Conservation (phyloP, 129 eudicot species). For the Flaveria robusta region DNA sequence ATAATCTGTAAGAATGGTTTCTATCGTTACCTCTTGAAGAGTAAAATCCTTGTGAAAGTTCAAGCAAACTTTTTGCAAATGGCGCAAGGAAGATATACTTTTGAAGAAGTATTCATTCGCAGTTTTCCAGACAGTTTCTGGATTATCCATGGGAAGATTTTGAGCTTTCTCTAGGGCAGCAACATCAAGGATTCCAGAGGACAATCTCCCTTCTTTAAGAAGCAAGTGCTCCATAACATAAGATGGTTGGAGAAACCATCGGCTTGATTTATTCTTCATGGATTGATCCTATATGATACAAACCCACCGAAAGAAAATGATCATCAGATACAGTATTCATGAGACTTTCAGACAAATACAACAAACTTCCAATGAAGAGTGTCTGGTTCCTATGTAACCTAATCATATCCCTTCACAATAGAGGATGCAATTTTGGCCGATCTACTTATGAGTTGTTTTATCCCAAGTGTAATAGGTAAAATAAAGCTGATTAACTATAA, state of each 20-base stretch:
- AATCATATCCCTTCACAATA: not conserved
- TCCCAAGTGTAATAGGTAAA: not conserved
- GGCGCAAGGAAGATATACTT: slow-evolving; percentile 67
- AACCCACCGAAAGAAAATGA: slow-evolving; percentile 8
- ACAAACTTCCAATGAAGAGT: not conserved
- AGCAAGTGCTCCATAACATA: slow-evolving; percentile 75
- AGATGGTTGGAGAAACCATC: slow-evolving; percentile 80
- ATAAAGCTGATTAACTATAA: not conserved
- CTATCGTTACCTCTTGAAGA: slow-evolving; percentile 62
- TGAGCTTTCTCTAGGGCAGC: slow-evolving; percentile 27
- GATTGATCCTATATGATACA: slow-evolving; percentile 48
- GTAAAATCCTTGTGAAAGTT: slow-evolving; percentile 79
- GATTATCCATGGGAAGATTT: slow-evolving; percentile 29
- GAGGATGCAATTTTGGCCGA: not conserved
- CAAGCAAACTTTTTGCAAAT: slow-evolving; percentile 57
- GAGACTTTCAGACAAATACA: not conserved
- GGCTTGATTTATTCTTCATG: slow-evolving; percentile 27
- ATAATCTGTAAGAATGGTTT: not conserved
- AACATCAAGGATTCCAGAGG: slow-evolving; percentile 37
- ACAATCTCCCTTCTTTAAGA: slow-evolving; percentile 41
- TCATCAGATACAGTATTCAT: not conserved
- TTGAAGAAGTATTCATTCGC: slow-evolving; percentile 85
- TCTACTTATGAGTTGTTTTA: not conserved
- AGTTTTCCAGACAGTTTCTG: slow-evolving; percentile 62
- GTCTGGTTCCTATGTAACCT: not conserved